Evolutionary conservation across 129 eudicot species (phyloP).

Genomic region (Flaveria trinervia): DNA sequence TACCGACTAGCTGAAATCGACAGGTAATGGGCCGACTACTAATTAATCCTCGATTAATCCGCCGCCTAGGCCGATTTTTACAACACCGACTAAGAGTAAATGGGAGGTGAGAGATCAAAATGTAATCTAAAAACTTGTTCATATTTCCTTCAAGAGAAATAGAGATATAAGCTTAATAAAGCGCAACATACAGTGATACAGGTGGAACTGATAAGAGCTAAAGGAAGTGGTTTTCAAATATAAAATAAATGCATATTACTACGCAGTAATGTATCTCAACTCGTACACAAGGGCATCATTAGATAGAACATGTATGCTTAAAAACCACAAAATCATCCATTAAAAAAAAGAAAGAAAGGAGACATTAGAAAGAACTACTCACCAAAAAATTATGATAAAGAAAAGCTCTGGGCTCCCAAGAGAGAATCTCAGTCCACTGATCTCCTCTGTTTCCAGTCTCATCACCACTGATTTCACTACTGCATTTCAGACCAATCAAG

Average conservation of each 20-base stretch:
- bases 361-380: constrained; percentile 22
- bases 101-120: constrained; percentile 1
- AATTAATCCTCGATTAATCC: too few species aligned
- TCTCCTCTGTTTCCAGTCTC: constrained; percentile 66
- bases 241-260: neutral
- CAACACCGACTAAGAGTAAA: neutral
- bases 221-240: neutral
- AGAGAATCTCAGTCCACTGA: constrained; percentile 89
- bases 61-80: too few species aligned
- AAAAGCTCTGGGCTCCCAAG: constrained; percentile 99
- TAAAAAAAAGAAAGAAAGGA: constrained; percentile 7
- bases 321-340: neutral
- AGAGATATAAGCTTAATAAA: constrained; percentile 1
- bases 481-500: constrained; percentile 37
- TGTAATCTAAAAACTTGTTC: constrained; percentile 2
- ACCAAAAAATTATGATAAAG: constrained; percentile 93
- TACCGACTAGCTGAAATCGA: too few species aligned
- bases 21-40: too few species aligned
- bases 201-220: constrained; percentile 13
- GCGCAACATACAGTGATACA: neutral
- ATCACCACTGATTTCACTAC: constrained; percentile 43
- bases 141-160: neutral
- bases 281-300: neutral
- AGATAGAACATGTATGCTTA: neutral
- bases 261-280: neutral